phyloP scores from a whole-genome alignment of 495 filamentous ascomycete genomes.

The Immersiella caudata region DNA sequence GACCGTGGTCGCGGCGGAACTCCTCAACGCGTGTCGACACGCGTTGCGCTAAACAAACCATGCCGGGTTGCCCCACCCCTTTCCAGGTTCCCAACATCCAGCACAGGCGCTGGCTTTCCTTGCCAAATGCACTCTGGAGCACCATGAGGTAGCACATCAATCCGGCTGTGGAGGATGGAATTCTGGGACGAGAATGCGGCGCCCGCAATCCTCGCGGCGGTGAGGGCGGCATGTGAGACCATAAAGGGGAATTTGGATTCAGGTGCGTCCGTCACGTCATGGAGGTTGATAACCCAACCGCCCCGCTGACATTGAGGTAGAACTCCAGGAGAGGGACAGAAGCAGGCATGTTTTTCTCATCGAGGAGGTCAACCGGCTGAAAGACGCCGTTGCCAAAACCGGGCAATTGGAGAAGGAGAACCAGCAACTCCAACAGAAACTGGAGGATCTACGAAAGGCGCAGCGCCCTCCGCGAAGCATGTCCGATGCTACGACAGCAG shows the following conservation, averaged over 20 bases:
- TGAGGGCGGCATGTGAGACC: slow-evolving; percentile 43
- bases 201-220: slow-evolving; percentile 44
- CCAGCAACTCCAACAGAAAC: slow-evolving; percentile 35
- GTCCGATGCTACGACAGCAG: neutral
- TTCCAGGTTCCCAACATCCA: neutral
- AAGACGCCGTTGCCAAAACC: slow-evolving; percentile 28
- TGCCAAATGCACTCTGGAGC: neutral
- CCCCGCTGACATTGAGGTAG: slow-evolving; percentile 23
- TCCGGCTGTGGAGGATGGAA: slow-evolving; percentile 32
- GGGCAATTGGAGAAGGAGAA: slow-evolving; percentile 42
- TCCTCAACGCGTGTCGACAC: neutral
- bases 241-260: slow-evolving; percentile 40
- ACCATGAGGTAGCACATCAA: neutral
- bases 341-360: slow-evolving; percentile 21
- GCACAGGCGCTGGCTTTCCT: neutral
- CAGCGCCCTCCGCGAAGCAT: neutral
- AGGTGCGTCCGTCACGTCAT: slow-evolving; percentile 32
- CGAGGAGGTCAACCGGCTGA: slow-evolving; percentile 38
- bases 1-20: neutral
- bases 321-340: slow-evolving; percentile 26
- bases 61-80: neutral
- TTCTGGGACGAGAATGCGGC: slow-evolving; percentile 45
- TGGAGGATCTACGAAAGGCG: slow-evolving; percentile 34
- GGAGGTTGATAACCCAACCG: neutral
- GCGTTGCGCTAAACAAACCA: neutral